Percentiles rank a stretch among this genome's conserved stretches.
Evolutionary conservation across 140 eudicot species (phyloP).

Genomic region (Ambrosia hybrid): DNA sequence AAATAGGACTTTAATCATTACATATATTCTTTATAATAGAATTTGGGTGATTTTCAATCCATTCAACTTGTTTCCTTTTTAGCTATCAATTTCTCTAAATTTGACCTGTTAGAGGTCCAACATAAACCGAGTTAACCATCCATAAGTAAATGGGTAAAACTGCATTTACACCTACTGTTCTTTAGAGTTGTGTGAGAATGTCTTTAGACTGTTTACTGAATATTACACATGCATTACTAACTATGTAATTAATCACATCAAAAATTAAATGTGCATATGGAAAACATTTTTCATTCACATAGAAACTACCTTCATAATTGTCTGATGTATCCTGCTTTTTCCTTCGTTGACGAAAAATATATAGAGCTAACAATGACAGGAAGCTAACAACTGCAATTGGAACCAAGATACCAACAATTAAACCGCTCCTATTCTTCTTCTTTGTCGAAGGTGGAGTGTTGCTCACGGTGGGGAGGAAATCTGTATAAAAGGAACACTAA

Average conservation of each 20-base stretch:
- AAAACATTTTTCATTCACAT: too few relatives aligned
- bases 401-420: conserved; percentile 51
- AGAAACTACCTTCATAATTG: conserved; percentile 44
- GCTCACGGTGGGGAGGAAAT: conserved; percentile 41
- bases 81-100: neutral
- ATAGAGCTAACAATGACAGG: conserved; percentile 31
- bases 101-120: neutral
- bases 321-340: conserved; percentile 30
- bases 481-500: conserved; percentile 25
- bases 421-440: conserved; percentile 41
- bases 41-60: neutral
- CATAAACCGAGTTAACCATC: neutral
- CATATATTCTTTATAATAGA: neutral
- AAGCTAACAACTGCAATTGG: conserved; percentile 42
- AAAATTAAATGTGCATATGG: too few relatives aligned
- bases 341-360: conserved; percentile 32
- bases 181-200: neutral
- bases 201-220: neutral
- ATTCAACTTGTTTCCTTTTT: neutral
- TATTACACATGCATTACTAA: neutral
- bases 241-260: neutral
- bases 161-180: neutral
- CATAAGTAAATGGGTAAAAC: neutral
- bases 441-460: conserved; percentile 49
- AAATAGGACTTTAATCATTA: too few relatives aligned